Base-by-base conservation (phyloP, 2,329 filamentous ascomycete genomes). In the Cryphonectria japonica region DNA sequence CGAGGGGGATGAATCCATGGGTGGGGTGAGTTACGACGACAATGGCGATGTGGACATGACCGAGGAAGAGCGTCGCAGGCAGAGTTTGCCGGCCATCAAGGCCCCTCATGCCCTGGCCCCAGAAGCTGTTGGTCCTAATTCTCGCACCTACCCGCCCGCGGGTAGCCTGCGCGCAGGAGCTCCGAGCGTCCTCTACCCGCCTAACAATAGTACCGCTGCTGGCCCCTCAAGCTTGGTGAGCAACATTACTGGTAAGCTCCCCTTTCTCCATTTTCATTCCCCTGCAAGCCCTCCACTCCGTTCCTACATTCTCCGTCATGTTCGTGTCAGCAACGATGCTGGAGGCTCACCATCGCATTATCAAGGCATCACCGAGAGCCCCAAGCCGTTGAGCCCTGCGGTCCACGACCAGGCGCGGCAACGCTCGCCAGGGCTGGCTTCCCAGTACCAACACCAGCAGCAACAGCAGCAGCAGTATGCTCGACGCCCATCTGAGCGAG, bases 301-400 rank as follows among this genome's bases (percentile, higher is more conserved):
- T 11, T 19, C 19, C 37, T 34, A 7, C 37, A 63, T 26, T 13
- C 37, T 26, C 22, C 37, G 3, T 16, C 19, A n/a, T 85, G 67
- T 83, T 85, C 9, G 78, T 85, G 39, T 50, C 46, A 50, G 46
- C 46, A 82, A 81, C 14, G 34, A n/a, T 29, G 81, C 82, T 59
- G 82, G 82, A 62, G 85, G 83, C 71, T 83, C 84, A 63, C 87
- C 86, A 26, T 87, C 94, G 74, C 97, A 93, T 78, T 87, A 89
- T 11, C 90, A 94, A 68, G 87, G 84, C 71, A 92, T 97, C 83
- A 96, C 92, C 3, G 94, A 97, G 80, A 97, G 93, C 75, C 94
- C 94, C 0, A 97, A 95, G 78, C 92, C 94, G 4, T 84, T 97
- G 57, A 94, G 91, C 72, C 92, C 92, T n/a, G 76, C 85, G 29